Percentiles rank a stretch among this genome's conserved stretches.
phyloP scores from a whole-genome alignment of 352 stramenopile genomes.

The Phytophthora uliginosa region DNA sequence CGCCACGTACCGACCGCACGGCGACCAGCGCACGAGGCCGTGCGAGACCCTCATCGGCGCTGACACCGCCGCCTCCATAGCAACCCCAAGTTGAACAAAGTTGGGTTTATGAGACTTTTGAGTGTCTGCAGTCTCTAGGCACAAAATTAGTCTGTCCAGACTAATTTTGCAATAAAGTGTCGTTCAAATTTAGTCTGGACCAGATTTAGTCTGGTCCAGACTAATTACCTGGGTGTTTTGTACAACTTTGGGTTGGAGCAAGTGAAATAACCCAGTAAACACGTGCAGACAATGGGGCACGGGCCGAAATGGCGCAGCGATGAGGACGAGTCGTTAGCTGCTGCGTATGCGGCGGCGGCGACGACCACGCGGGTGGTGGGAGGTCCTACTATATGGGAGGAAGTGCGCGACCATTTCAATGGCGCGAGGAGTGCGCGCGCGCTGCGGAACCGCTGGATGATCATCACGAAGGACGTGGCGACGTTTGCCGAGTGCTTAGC shows the following conservation, averaged over 20 bases:
- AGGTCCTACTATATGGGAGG: neutral
- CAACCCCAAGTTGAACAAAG: neutral
- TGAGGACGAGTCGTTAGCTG: neutral
- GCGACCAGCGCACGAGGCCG: conserved; percentile 79
- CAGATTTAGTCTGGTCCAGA: no score
- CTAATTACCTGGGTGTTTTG: no score
- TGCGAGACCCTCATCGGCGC: conserved; percentile 55
- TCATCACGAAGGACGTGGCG: neutral
- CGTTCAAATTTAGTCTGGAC: no score
- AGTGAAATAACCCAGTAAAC: no score
- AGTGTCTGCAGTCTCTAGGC: no score
- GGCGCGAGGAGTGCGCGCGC: neutral
- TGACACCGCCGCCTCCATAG: conserved; percentile 51
- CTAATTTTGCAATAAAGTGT: no score
- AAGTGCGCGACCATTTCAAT: neutral
- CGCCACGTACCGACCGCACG: conserved; percentile 66
- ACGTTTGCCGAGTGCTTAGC: neutral
- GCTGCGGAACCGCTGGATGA: neutral
- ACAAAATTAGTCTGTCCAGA: no score
- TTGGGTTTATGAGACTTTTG: no score
- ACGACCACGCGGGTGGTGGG: neutral
- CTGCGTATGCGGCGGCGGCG: neutral
- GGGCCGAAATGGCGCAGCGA: neutral
- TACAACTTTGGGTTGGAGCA: no score
- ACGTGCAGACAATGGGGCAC: neutral